Percentiles rank a stretch among this genome's conserved stretches.
Conservation (phyloP, 2,329 filamentous ascomycete species). For the Penicillium sclerotigenum region DNA sequence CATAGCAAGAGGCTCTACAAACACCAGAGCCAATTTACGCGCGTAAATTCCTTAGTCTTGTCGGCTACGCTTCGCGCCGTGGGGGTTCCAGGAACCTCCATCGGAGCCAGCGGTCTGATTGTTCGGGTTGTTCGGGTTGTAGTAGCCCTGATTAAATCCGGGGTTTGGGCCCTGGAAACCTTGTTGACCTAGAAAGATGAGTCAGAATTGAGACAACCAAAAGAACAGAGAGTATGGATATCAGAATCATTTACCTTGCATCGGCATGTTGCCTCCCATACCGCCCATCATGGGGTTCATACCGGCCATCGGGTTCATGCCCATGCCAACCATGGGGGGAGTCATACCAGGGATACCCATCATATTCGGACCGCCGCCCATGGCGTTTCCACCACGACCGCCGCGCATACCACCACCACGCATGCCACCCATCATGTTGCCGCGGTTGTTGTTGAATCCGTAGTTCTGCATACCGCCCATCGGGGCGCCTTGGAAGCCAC, state of each 20-base stretch:
- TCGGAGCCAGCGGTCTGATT: slow-evolving; percentile 36
- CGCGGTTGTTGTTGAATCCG: slow-evolving; percentile 52
- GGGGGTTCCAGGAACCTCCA: slow-evolving; percentile 70
- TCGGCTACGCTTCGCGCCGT: slow-evolving; percentile 74
- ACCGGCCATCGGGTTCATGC: slow-evolving; percentile 53
- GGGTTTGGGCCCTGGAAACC: slow-evolving; percentile 65
- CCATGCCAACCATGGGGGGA: slow-evolving; percentile 26
- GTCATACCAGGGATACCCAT: slow-evolving; percentile 54
- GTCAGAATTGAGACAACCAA: slow-evolving; percentile 10
- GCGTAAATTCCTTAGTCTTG: slow-evolving; percentile 54
- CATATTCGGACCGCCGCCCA: slow-evolving; percentile 51
- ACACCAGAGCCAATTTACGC: neutral
- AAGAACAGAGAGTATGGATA: neutral
- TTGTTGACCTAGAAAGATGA: slow-evolving; percentile 33
- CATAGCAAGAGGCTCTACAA: neutral
- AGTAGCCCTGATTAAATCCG: slow-evolving; percentile 18
- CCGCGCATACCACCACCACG: slow-evolving; percentile 54
- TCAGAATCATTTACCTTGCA: slow-evolving; percentile 45
- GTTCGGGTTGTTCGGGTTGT: slow-evolving; percentile 41
- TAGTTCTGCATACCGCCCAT: slow-evolving; percentile 53
- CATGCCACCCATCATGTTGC: slow-evolving; percentile 57
- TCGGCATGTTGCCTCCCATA: slow-evolving; percentile 48
- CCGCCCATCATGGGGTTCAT: slow-evolving; percentile 59
- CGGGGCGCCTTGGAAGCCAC: slow-evolving; percentile 42
- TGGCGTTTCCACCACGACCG: slow-evolving; percentile 54